Percentiles rank a stretch among this genome's conserved stretches.
Evolutionary conservation across 345 rosid species (phyloP).

Genomic region (Rhizophora mangle): DNA sequence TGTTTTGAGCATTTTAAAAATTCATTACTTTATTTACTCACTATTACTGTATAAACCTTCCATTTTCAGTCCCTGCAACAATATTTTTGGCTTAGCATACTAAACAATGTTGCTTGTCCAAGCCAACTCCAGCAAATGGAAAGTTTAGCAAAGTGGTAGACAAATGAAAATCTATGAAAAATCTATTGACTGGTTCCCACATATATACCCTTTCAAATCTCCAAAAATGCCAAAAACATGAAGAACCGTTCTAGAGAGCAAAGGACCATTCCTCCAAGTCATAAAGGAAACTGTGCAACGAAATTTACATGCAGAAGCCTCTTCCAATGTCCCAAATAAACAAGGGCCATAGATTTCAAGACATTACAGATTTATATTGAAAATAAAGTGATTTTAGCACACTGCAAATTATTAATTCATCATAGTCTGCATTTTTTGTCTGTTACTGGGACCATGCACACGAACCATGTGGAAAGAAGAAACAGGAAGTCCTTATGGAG

Average conservation of each 20-base stretch:
- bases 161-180: neutral
- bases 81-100: neutral
- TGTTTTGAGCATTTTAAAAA: too few relatives aligned
- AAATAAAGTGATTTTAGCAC: too few relatives aligned
- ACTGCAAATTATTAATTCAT: too few relatives aligned
- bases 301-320: too few relatives aligned
- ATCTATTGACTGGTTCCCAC: neutral
- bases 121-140: neutral
- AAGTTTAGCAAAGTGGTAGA: neutral
- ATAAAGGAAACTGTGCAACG: neutral
- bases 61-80: neutral
- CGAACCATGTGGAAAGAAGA: neutral
- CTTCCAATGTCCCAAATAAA: too few relatives aligned
- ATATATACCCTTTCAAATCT: neutral
- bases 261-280: neutral
- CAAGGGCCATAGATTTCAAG: too few relatives aligned
- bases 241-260: neutral
- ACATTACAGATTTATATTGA: too few relatives aligned
- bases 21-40: neutral
- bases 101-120: neutral
- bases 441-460: neutral
- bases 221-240: neutral
- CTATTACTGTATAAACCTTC: neutral
- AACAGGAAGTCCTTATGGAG: neutral
- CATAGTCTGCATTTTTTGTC: too few relatives aligned